Base-by-base conservation (phyloP, 352 stramenopile species). In the Phytophthora multivora region DNA sequence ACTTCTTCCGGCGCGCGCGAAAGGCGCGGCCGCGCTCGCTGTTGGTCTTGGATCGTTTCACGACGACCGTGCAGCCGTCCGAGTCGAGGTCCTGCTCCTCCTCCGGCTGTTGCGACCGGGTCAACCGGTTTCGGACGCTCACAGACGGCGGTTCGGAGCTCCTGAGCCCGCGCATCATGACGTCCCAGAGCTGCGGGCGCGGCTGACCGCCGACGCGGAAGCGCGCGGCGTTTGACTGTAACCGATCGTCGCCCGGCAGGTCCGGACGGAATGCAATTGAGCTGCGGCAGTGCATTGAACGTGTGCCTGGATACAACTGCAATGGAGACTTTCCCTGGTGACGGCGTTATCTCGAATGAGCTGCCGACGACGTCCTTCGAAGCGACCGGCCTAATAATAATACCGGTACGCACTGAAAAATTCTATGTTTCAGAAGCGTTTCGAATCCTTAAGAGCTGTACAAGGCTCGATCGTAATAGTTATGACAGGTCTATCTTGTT, bases 11-110 rank as follows among this genome's bases (percentile, higher is more conserved):
- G 31, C 79, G 80, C 4, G 74, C 77, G 30, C 81, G 81, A 53
- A 89, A 90, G 40, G 63, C 74, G 35, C 77, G 80, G 18, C 77
- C 79, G 25, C 81, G 81, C 50, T 89, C 81, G 50, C 79, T 89
- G 66, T 90, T 90, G n/a, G 63, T 83, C 56, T 84, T 90, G 61
- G 52, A 75, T 36, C 48, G 59, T 36, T 74, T 70, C 18, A 46
- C 54, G n/a, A 53, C 7, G 3, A 28, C 11, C 6, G 3, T 15
- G n/a, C 49, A 36, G 13, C 21, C 16, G 26, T 30, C 15, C 28
- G 28, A 9, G 1, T 35, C 33, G 4, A 35, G 4, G 10, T 61
- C 31, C 0, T 48, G 38, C 35, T 64, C 58, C n/a, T 68, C 45
- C 28, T 51, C 33, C 9, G 16, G 25, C 21, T 63, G 42, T 13